Evolutionary conservation across 305 asterid species (phyloP), one percentile per base, ranked within the genome.

Genomic region (Rubia balearica): DNA sequence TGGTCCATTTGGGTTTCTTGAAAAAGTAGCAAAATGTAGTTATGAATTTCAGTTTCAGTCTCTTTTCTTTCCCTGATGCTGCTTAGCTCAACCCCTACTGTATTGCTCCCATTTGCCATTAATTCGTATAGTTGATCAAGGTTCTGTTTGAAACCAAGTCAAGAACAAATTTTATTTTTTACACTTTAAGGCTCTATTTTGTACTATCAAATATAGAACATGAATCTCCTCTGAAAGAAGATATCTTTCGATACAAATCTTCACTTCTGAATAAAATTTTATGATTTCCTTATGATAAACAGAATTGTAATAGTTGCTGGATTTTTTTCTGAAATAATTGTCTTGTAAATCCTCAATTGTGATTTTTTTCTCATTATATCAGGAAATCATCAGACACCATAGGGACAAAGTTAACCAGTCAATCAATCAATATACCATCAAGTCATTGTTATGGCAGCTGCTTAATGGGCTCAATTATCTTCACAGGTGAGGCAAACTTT

Each of bases 361-460:
- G 59, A 49, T 19, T 53, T 61, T 48, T 7, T 59, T 21, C 21
- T 76, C 66, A 14, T 56, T 19, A 48, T 76, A 30, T 41, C 70
- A 94, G 99, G 99, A 94, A 86, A 94, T 94, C 73, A 94, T 94
- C 72, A 85, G 92, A 76, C 98, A 94, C 80, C 98, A 94, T 64
- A 88, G 99, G 80, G 99, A 94, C 93, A 94, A 94, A 90, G 98
- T 85, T 80, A 89, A 85, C 84, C 99, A 88, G 76, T 33, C 88
- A 46, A 91, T 94, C 77, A 91, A 88, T 77, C 95, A 73, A 64
- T 91, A 89, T 79, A 89, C 96, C 65, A 73, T 86, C 70, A 94
- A 94, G 90, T 91, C 98, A 22, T 77, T 94, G 77, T 81, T 94
- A 79, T 94, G 99, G 99, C 99, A 94, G 90, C 95, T 94, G 83